phyloP scores from a whole-genome alignment of 2,329 filamentous ascomycete species.

The Fusarium nisikadoi region DNA sequence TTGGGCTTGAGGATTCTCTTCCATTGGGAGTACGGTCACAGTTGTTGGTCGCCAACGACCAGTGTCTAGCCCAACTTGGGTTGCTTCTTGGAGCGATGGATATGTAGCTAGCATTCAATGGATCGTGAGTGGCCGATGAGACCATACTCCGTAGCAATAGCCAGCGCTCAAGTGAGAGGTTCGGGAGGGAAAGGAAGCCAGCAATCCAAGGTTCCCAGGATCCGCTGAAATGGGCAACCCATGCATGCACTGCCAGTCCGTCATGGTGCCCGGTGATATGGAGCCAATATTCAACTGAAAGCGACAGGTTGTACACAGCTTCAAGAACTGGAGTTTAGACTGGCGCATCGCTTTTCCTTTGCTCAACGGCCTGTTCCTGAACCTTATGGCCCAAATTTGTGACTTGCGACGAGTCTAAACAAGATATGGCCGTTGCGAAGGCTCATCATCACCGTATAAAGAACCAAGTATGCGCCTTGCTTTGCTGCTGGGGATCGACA shows the following conservation, averaged over 20 bases:
- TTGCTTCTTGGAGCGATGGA: slow-evolving; percentile 31
- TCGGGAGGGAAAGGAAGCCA: slow-evolving; percentile 37
- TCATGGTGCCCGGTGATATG: slow-evolving; percentile 17
- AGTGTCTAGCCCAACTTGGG: slow-evolving; percentile 44
- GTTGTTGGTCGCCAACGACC: slow-evolving; percentile 41
- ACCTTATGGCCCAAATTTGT: slow-evolving; percentile 17
- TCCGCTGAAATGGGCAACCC: slow-evolving; percentile 34
- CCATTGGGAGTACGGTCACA: slow-evolving; percentile 29
- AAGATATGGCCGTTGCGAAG: slow-evolving; percentile 20
- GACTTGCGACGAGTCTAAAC: slow-evolving; percentile 30
- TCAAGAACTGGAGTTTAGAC: background rate
- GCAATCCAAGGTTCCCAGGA: slow-evolving; percentile 18
- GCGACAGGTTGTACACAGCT: background rate
- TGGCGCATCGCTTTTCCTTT: slow-evolving; percentile 27
- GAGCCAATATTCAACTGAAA: slow-evolving; percentile 19
- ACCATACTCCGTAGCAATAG: slow-evolving; percentile 3
- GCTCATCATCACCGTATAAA: slow-evolving; percentile 38
- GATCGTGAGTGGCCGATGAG: slow-evolving; percentile 39
- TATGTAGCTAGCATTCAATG: slow-evolving; percentile 43
- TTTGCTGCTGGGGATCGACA: slow-evolving; percentile 33
- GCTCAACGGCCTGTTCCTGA: slow-evolving; percentile 15
- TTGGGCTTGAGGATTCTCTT: slow-evolving; percentile 28
- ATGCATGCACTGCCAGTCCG: slow-evolving; percentile 20
- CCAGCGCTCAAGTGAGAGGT: slow-evolving; percentile 26
- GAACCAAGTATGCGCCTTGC: slow-evolving; percentile 32